Evolutionary conservation across 106 monocot species (phyloP), one percentile per base, ranked within the genome.

Genomic region (Vanilla planifolia): DNA sequence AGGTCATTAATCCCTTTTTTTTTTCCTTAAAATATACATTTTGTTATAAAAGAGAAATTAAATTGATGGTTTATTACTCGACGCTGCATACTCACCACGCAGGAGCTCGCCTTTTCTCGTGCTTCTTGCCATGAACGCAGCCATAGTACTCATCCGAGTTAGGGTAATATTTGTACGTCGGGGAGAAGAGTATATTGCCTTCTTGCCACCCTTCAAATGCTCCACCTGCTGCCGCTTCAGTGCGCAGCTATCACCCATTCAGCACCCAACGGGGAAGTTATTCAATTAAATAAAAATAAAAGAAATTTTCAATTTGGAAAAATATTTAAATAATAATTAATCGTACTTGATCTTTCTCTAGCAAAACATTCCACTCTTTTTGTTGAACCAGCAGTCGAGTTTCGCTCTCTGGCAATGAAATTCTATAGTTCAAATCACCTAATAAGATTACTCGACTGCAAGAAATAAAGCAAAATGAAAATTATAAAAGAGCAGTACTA

Each of bases 81-180:
- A n/a, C n/a, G n/a, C n/a, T n/a, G 8, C 22, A 6, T 62, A 51
- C 53, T 59, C 21, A 81, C 81, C 81, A 81, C 61, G 81, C 81
- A 36, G 65, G 76, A 36, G 88, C 70, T 0, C 89, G 85, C 42
- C 58, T 74, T 28, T 89, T 93, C 30, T 82, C 73, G 3, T 75
- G 66, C 51, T 74, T 74, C 15, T 48, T 68, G 2, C 64, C 39
- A 4, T 63, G 59, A 23, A 62, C 23, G 63, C 72, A 69, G 6
- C 92, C 87, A 50, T 79, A 85, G 35, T 93, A 93, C 2, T 60
- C 43, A 51, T 89, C 82, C 0, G 89, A 85, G 61, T 93, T 82
- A 2, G 74, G 81, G 36, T 77, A 75, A 59, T 89, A 93, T 40
- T 93, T 93, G 43, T 93, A 93, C 0, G 93, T 93, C 4, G 93